Conservation (phyloP, 768 basidiomycete genomes). For the Rubroboletus pulcherrimus region DNA sequence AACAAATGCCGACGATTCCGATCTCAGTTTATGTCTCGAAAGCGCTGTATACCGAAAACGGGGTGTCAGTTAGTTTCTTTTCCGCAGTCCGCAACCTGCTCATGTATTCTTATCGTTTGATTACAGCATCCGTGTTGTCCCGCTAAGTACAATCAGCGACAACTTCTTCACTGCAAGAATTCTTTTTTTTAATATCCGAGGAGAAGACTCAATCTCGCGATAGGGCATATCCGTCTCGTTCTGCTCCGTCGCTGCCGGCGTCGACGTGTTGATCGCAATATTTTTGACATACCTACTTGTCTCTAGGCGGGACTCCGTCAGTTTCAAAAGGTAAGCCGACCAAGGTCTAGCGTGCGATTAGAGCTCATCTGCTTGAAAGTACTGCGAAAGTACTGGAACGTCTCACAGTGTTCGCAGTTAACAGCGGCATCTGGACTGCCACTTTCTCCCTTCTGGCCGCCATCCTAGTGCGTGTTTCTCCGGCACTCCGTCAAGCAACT, state of each 20-base stretch:
- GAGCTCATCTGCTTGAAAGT: not conserved
- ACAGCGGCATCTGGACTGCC: not conserved
- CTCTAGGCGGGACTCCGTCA: not conserved
- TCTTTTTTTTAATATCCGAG: not conserved
- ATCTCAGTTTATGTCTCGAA: not conserved
- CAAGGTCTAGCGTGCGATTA: not conserved
- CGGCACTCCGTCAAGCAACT: not conserved
- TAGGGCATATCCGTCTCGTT: not conserved
- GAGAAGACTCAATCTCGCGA: not conserved
- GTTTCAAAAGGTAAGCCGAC: not conserved
- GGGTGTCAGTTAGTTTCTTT: not conserved
- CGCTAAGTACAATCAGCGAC: not conserved
- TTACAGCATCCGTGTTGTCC: not conserved
- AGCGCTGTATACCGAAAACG: not conserved
- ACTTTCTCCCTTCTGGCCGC: not conserved
- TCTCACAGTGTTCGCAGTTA: not conserved
- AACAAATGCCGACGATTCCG: not conserved
- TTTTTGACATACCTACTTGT: not conserved
- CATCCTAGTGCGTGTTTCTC: not conserved
- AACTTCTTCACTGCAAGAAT: not conserved
- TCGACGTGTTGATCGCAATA: not conserved
- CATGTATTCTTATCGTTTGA: not conserved
- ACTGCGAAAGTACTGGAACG: not conserved
- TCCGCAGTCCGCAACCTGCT: not conserved
- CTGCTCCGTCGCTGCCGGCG: not conserved